Evolutionary conservation across 306 rosid genomes (phyloP).

Genomic region (Cicer judaicum): DNA sequence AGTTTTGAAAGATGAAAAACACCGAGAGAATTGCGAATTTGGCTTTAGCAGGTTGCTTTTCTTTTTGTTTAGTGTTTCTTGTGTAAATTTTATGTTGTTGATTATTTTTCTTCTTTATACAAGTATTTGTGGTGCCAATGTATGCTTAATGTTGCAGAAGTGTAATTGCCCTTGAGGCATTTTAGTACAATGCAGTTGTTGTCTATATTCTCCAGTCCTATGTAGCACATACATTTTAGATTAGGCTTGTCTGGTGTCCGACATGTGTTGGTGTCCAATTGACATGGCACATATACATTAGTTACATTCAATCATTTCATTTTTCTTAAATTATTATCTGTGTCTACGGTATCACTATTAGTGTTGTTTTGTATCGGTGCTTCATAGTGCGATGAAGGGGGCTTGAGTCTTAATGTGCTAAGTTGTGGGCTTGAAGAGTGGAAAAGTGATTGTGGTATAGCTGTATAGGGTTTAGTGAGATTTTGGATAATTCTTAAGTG

Average conservation of each 20-base stretch:
- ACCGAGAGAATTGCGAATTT: conserved; percentile 79
- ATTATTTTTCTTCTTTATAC: neutral
- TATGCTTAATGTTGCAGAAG: conserved; percentile 29
- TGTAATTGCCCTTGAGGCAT: conserved; percentile 16
- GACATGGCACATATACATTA: neutral
- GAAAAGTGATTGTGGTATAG: conserved; percentile 1
- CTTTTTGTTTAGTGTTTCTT: conserved; percentile 4
- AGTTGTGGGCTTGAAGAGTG: conserved; percentile 14
- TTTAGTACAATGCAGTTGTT: conserved; percentile 24
- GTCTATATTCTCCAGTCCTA: neutral
- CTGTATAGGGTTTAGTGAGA: neutral
- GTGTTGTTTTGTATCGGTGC: neutral
- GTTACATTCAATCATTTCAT: neutral
- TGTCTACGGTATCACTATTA: neutral
- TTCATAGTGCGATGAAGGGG: neutral
- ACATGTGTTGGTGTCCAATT: too few species aligned
- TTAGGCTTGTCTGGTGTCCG: neutral
- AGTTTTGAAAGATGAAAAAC: conserved; percentile 59
- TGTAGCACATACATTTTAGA: neutral
- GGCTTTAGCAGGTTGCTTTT: conserved; percentile 71
- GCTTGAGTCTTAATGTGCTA: neutral
- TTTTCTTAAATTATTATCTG: neutral
- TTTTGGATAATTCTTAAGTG: neutral
- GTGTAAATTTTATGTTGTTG: neutral
- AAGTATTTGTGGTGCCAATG: conserved; percentile 7